phyloP scores from a whole-genome alignment of 345 rosid species.

The Excoecaria cochinchinensis region DNA sequence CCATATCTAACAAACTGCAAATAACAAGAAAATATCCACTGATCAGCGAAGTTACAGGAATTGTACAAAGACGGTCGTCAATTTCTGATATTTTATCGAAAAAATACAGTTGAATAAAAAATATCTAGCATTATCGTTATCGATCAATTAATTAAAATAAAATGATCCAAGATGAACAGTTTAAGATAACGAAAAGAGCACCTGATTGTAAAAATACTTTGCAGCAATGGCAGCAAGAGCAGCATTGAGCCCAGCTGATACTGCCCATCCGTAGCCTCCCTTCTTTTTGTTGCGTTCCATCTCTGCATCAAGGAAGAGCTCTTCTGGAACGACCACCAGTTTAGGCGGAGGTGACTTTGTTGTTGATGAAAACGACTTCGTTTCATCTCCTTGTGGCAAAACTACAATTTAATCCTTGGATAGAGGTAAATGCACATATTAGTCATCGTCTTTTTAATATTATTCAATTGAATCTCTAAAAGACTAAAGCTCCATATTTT shows the following conservation, averaged over 20 bases:
- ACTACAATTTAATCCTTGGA: too few species aligned
- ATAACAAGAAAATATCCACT: background rate
- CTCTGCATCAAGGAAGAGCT: background rate
- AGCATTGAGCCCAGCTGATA: conserved; percentile 68
- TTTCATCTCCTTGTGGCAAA: too few species aligned
- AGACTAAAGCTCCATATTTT: too few species aligned
- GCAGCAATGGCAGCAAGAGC: conserved; percentile 83
- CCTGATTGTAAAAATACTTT: conserved; percentile 56
- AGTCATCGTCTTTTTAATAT: too few species aligned
- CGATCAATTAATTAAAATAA: background rate
- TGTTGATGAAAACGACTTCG: too few species aligned
- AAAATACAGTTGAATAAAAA: background rate
- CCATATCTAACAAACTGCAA: conserved; percentile 59
- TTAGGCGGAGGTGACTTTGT: too few species aligned
- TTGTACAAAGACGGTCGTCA: background rate
- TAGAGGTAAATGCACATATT: too few species aligned
- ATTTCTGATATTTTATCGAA: background rate
- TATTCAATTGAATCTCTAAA: too few species aligned
- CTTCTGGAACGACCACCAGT: too few species aligned
- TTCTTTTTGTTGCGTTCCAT: conserved; percentile 31
- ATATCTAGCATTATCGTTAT: background rate
- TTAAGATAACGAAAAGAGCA: background rate
- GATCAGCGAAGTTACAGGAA: background rate
- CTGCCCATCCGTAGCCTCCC: conserved; percentile 70
- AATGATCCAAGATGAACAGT: background rate